Base-by-base conservation (phyloP, 768 basidiomycete species). In the Leucocoprinus leucothites region DNA sequence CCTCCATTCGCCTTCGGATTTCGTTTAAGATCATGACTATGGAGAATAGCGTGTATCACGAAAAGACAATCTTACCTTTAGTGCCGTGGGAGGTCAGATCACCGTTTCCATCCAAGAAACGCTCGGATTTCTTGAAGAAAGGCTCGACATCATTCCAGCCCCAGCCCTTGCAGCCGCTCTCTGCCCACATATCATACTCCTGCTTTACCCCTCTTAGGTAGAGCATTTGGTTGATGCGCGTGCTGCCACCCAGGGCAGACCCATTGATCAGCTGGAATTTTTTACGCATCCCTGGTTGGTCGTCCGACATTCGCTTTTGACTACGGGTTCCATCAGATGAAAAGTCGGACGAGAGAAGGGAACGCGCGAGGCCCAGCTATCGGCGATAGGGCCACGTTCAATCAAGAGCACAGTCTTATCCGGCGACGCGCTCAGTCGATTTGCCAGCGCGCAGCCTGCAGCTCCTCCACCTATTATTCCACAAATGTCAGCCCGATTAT, bases 91-190 rank as follows among this genome's bases (percentile, higher is more conserved):
- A 54, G 11, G 56, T 22, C 5, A 40, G 34, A 21, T 57, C 53
- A 43, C 41, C 46, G 24, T 45, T 40, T 16, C 48, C 46, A 14
- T 36, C 31, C 13, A 56, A 31, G 59, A 75, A 89, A 19, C 70
- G 75, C 65, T 90, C 87, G 38, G 89, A 87, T 65, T 86, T 89
- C 35, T 65, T 74, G 62, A 89, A 84, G 59, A 86, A 89, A 82
- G 69, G 63, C 48, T 73, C 67, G 51, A 89, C 71, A 48, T 81
- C 75, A 52, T 79, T 73, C 74, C 76, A 85, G 14, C 79, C 67
- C 85, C 85, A 90, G 13, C 79, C 78, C 9, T 78, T 69, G 46
- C 87, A 83, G 4, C 75, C 80, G 9, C 73, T 74, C 81, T 78
- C 79, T 71, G 48, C 14, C 43, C 66, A 69, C 26, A 52, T 45